Evolutionary conservation across 768 basidiomycete species (phyloP), one percentile per base, ranked within the genome.

Genomic region (Punctularia strigosozonata): DNA sequence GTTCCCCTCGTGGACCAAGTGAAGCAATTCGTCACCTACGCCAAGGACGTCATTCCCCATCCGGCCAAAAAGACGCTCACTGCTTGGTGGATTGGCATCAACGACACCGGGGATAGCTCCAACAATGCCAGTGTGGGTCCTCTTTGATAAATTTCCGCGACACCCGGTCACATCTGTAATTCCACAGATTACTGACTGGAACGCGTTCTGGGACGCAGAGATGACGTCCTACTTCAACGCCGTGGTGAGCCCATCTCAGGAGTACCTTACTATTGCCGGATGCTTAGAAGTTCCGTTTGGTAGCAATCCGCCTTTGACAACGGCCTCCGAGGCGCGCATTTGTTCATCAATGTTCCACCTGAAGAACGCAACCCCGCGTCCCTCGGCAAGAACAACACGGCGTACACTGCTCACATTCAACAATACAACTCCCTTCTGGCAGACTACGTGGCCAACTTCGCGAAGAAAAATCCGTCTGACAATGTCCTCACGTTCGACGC

Each of bases 21-120:
- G 5, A 59, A 60, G 24, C 71, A 73, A 49, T 75, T 67, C 66
- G 51, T 50, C 10, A 44, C 50, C 3, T 71, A 62, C 45, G 71
- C 65, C 0, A 59, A 68, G 5, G 49, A 59, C 21, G 55, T 69
- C 17, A 51, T 73, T 6, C 67, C 71, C 3, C 68, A 68, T 44
- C 65, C 65, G 3, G 38, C 49, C 2, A 54, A 46, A 10, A 50
- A 67, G 40, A 72, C 71, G 2, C 50, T 74, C 22, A 65, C 68
- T 4, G 57, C 62, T 4, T 75, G 72, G 72, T 75, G 70, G 70
- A 73, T 73, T 40, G 72, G 73, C 6, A 73, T 73, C 38, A 75
- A 73, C 53, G 72, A 74, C 46, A 73, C 71, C 6, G 68, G 71
- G 7, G 73, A 75, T 48, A 65, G 65, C 1, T 38, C 67, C 19